A percentile compares a stretch with the other conserved stretches of the same genome.
Evolutionary conservation across 2,329 filamentous ascomycete species (phyloP).

Genomic region (Claviceps fusiformis): DNA sequence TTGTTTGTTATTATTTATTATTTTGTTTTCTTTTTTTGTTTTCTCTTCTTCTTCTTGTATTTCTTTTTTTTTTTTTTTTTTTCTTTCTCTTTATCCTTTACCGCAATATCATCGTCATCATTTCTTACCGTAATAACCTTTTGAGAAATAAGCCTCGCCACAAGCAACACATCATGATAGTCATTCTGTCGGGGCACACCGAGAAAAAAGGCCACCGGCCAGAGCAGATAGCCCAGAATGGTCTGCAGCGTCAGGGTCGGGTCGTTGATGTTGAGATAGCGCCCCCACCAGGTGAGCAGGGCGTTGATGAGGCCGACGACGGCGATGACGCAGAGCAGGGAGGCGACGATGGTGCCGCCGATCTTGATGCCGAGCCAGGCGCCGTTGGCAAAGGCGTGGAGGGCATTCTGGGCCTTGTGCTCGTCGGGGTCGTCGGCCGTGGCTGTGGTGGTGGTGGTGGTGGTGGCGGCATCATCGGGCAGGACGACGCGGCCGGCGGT

Average conservation of each 20-base stretch:
- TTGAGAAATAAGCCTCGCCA: slow-evolving; percentile 65
- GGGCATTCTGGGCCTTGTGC: slow-evolving; percentile 60
- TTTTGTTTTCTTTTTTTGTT: background rate
- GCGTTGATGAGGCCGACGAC: slow-evolving; percentile 62
- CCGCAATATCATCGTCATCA: too few species aligned
- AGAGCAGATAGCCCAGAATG: slow-evolving; percentile 65
- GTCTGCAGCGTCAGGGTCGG: slow-evolving; percentile 58
- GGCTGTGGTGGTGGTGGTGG: too few species aligned
- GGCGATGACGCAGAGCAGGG: slow-evolving; percentile 72
- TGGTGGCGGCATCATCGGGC: slow-evolving; percentile 67
- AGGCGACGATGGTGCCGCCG: slow-evolving; percentile 66
- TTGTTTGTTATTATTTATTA: too few species aligned
- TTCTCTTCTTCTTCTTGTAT: too few species aligned
- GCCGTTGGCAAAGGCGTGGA: slow-evolving; percentile 76
- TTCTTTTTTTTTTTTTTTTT: too few species aligned
- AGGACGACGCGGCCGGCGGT: slow-evolving; percentile 72
- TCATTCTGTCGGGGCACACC: slow-evolving; percentile 55
- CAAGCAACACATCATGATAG: slow-evolving; percentile 52
- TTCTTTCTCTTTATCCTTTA: too few species aligned
- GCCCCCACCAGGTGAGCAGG: slow-evolving; percentile 71
- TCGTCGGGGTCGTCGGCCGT: too few species aligned
- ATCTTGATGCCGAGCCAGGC: slow-evolving; percentile 81
- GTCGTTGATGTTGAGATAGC: slow-evolving; percentile 59
- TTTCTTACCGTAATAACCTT: slow-evolving; percentile 62
- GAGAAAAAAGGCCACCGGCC: slow-evolving; percentile 67